These are phyloP conservation scores for Cladosporium sp. DNA, from an alignment of 2,329 filamentous ascomycete genomes.

Conservation along the genomic window DNA sequence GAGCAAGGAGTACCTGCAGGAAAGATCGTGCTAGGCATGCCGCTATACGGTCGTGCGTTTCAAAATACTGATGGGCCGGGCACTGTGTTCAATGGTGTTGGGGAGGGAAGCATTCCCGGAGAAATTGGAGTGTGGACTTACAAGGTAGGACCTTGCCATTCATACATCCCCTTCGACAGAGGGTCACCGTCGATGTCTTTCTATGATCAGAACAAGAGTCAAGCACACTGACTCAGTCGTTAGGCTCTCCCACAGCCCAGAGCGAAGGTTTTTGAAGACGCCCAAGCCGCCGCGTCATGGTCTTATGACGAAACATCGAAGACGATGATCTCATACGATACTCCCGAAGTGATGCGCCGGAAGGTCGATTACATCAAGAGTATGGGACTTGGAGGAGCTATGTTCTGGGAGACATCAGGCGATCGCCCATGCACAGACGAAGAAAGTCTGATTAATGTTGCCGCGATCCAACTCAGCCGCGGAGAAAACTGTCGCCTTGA, in stretches of 20 bases:
- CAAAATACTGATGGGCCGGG: slow-evolving; percentile 71
- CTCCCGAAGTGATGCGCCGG: slow-evolving; percentile 54
- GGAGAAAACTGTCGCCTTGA: slow-evolving; percentile 38
- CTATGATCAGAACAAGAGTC: too few species aligned
- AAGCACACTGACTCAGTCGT: not conserved
- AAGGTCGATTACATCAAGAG: slow-evolving; percentile 69
- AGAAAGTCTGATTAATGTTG: slow-evolving; percentile 55
- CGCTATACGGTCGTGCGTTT: slow-evolving; percentile 84
- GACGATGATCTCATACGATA: slow-evolving; percentile 73
- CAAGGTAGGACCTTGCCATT: slow-evolving; percentile 45
- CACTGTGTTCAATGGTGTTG: slow-evolving; percentile 61
- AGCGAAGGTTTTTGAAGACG: slow-evolving; percentile 59
- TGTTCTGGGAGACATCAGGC: slow-evolving; percentile 92
- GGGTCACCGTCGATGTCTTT: too few species aligned
- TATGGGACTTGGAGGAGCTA: slow-evolving; percentile 71
- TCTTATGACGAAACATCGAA: slow-evolving; percentile 60
- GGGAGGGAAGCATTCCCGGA: slow-evolving; percentile 55
- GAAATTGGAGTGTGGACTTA: slow-evolving; percentile 83
- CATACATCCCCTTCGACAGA: too few species aligned
- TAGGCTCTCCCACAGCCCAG: slow-evolving; percentile 62
- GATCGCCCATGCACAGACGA: slow-evolving; percentile 54
- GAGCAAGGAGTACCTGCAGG: slow-evolving; percentile 51
- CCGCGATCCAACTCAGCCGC: slow-evolving; percentile 35
- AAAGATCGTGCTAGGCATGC: slow-evolving; percentile 88
- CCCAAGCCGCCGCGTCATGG: slow-evolving; percentile 63